Base-by-base conservation (phyloP, 768 basidiomycete genomes). In the Pulveroboletus sp. region DNA sequence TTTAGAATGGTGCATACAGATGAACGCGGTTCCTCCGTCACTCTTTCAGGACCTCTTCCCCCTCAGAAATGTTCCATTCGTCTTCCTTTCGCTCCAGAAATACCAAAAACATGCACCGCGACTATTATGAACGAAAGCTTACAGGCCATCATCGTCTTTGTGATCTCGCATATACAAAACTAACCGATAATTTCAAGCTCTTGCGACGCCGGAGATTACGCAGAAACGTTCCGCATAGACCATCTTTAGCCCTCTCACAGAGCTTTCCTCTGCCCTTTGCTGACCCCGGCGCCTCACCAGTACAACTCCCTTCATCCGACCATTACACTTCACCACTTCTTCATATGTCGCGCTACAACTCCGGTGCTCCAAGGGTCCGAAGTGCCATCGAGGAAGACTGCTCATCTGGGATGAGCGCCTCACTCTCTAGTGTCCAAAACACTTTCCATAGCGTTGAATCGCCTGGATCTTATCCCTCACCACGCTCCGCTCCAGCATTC, bases 181-280 rank as follows among this genome's bases (percentile, higher is more conserved):
- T 65, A 10, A 48, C 33, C 9, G 50, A 55, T 8, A 49, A 65
- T 28, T 47, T 64, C 58, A 60, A 60, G 44, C 57, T 56, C 32
- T 45, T 65, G 40, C 56, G 61, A 26, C 45, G 35, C 26, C 39
- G 50, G 30, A 46, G 49, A 46, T 39, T 56, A 39, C 50, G 43
- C 37, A 50, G 36, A 38, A 33, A 49, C 3, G 32, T 32, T 39
- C 45, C 54, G 27, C 54, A 5, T 17, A 48, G 31, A 21, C 46
- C 51, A 7, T 32, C 55, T 44, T 36, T 46, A 14, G 33, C 44
- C 21, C 51, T 15, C 33, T 42, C 56, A 33, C 51, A 2, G 14
- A 50, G 37, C 35, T 43, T 39, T 33, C 47, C 49, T 26, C 26
- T 35, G 5, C 47, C 48, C 11, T 43, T 33, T 49, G 12, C 50